Base-by-base conservation (phyloP, 2,329 filamentous ascomycete species). In the Botrytis squamosa region DNA sequence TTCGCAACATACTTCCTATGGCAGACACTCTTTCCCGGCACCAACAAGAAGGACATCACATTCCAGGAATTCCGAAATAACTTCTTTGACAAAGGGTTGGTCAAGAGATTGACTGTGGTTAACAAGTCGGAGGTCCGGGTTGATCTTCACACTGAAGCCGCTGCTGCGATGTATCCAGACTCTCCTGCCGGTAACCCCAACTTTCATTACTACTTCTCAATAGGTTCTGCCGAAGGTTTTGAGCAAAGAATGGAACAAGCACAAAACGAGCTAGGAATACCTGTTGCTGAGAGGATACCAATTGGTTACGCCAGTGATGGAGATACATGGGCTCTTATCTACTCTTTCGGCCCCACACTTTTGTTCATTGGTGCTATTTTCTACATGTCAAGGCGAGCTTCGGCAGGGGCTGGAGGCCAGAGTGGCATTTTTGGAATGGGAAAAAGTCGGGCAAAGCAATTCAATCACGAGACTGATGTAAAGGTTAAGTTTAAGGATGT, bases 401-500 rank as follows among this genome's bases (percentile, higher is more conserved):
- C 89, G 71, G 89, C 89, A 71, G 89, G 89, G 75, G 90, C 87
- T 75, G 90, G 89, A 73, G 88, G 88, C 74, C 87, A 87, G 68
- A 91, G 91, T 80, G 94, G 95, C 77, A 93, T 98, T 81, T 99
- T 99, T 81, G 95, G 94, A 77, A 97, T 99, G 84, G 93, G 95
- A 78, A 95, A 96, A 87, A 98, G 94, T 84, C 91, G 93, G 80
- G 96, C 96, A 40, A 98, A 97, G 86, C 92, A 93, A 80, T 99
- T 98, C 87, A 99, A 98, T 83, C 95, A 98, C 78, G 96, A 99
- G 85, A 93, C 93, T 18, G 93, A 96, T 73, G 89, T 99, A 85
- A 97, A 97, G 85, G 95, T 97, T 83, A 98, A 98, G 84, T 99
- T 99, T 82, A 87, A 93, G 65, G 96, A 99, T 82, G 96, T 99